Conservation (phyloP, 768 basidiomycete genomes). For the Russula abietina region DNA sequence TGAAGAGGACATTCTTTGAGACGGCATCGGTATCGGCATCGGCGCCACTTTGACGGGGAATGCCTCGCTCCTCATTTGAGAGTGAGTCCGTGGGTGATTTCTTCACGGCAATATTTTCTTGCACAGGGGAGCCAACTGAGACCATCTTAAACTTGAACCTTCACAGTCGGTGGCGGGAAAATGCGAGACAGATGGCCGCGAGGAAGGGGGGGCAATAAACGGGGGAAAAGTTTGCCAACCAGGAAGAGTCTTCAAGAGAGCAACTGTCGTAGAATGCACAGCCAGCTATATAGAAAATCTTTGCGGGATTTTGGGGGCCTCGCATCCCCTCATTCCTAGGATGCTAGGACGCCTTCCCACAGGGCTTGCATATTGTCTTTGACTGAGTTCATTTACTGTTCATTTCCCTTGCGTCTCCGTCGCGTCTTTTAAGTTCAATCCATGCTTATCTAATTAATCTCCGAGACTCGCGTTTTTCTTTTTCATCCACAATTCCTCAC, state of each 20-base stretch:
- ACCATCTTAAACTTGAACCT: background rate
- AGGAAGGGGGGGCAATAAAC: background rate
- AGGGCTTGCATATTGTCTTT: too few relatives aligned
- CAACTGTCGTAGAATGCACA: background rate
- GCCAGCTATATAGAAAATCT: background rate
- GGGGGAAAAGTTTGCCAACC: background rate
- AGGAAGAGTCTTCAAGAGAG: background rate
- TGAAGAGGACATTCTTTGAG: background rate
- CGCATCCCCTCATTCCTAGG: too few relatives aligned
- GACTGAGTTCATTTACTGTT: too few relatives aligned
- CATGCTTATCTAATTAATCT: too few relatives aligned
- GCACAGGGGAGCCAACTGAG: background rate
- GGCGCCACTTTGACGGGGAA: background rate
- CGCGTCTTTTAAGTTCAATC: too few relatives aligned
- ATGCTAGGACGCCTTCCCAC: too few relatives aligned
- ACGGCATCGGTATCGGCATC: conserved; percentile 19
- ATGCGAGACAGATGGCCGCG: background rate
- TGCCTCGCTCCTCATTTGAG: conserved; percentile 28
- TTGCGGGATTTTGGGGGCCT: too few relatives aligned
- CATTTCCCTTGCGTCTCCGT: too few relatives aligned
- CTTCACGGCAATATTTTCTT: background rate
- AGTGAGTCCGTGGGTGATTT: conserved; percentile 23
- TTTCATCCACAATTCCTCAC: too few relatives aligned
- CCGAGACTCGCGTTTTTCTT: too few relatives aligned
- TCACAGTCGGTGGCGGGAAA: conserved; percentile 14